A percentile compares a stretch with the other conserved stretches of the same genome.
Conservation (phyloP, 257 asterid species). For the Fraxinus excelsior region DNA sequence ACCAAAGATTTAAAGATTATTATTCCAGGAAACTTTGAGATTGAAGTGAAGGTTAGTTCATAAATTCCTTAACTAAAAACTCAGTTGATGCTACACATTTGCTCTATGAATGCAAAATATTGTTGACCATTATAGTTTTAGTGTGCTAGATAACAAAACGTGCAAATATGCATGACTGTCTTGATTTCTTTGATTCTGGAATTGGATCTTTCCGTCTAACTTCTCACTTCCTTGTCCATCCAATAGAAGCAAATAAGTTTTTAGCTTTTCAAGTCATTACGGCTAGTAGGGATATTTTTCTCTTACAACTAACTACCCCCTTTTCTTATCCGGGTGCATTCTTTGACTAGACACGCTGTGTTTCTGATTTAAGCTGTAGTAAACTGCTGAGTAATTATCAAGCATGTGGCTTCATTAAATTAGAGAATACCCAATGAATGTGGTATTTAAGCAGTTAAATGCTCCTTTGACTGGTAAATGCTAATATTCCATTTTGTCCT, state of each 20-base stretch:
- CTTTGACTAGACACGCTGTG: neutral
- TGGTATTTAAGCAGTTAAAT: neutral
- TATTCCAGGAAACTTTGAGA: slow-evolving; percentile 67
- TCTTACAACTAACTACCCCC: neutral
- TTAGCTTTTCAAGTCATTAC: neutral
- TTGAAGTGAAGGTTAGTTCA: slow-evolving; percentile 68
- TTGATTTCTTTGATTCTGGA: neutral
- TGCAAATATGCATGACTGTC: neutral
- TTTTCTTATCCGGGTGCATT: neutral
- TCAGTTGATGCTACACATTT: neutral
- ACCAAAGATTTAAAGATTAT: slow-evolving; percentile 61
- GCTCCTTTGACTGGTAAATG: neutral
- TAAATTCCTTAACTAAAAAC: neutral
- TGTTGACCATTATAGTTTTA: neutral
- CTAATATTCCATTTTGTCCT: neutral
- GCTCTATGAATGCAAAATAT: neutral
- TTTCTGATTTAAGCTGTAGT: neutral
- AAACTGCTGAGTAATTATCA: neutral
- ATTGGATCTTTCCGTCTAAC: neutral
- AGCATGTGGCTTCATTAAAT: neutral
- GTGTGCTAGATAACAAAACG: neutral
- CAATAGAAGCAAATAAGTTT: neutral
- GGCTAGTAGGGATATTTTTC: neutral
- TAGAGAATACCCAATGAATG: neutral
- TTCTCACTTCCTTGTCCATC: neutral